Evolutionary conservation across 768 basidiomycete species (phyloP), one percentile per base, ranked within the genome.

Genomic region (Heimioporus sp.): DNA sequence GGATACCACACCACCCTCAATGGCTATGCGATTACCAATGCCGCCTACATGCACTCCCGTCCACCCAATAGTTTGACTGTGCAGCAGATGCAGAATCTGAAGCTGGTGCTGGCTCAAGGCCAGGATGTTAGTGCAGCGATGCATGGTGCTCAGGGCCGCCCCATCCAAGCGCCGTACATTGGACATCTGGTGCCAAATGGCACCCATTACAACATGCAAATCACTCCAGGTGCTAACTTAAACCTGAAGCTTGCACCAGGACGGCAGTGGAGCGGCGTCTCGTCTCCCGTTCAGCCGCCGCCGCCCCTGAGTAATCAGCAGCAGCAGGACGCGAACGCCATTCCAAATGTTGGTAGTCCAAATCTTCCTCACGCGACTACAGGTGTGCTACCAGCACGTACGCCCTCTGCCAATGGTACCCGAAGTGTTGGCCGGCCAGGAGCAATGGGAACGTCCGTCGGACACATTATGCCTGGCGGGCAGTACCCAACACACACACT

Each of bases 21-120:
- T 35, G 69, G 71, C 8, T 72, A 66, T 47, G 58, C 66, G 62
- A 62, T 75, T 43, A 50, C 71, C 10, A 73, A 68, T 44, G 58
- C 68, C 7, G 62, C 65, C 46, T 68, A 61, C 60, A 67, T 67
- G 68, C 72, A 60, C 40, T 60, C 55, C 43, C 71, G 70, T 46
- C 74, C 72, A 42, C 68, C 69, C 5, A 73, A 71, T 40, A 71
- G 72, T 2, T 63, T 86, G 42, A 80, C 73, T 32, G 52, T 71
- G 17, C 85, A 86, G 53, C 83, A 86, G 59, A 71, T 86, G 65
- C 82, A 84, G 63, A 76, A 72, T 49, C 59, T 86, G 38, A 85
- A 85, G 67, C 68, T 78, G 10, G 80, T 78, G 4, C 79, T 84
- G 52, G 78, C 77, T 34, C 70, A 67, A 48, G 68, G 65, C 16